These are phyloP conservation scores for Isabelozyma pseudorhagii DNA, from an alignment of 805 yeast species.

Conservation along the genomic window DNA sequence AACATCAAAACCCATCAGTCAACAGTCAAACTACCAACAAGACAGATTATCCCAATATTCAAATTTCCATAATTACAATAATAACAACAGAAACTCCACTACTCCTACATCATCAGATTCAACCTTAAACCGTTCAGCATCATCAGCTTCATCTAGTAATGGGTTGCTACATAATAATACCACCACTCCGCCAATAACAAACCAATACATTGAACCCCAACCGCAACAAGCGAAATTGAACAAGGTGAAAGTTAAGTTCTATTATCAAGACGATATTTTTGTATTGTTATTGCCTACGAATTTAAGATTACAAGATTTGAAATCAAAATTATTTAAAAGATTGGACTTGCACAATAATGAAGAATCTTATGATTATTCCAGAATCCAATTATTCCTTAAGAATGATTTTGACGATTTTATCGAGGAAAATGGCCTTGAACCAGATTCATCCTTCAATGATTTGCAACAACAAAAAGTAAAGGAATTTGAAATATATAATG, in stretches of 20 bases:
- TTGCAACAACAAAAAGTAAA: slow-evolving; percentile 23
- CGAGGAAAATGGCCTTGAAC: slow-evolving; percentile 25
- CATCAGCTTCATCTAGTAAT: slow-evolving; percentile 17
- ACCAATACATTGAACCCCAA: slow-evolving; percentile 7
- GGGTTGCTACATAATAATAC: slow-evolving; percentile 13
- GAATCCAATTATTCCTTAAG: slow-evolving; percentile 35
- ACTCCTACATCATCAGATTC: slow-evolving; percentile 25
- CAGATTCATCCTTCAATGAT: slow-evolving; percentile 21
- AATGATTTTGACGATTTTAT: slow-evolving; percentile 40
- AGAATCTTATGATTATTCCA: slow-evolving; percentile 10
- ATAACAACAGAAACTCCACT: slow-evolving; percentile 16
- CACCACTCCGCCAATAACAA: slow-evolving; percentile 18
- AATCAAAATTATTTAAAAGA: slow-evolving; percentile 50
- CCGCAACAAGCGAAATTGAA: slow-evolving; percentile 10
- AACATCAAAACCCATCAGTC: slow-evolving; percentile 35
- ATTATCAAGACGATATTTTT: slow-evolving; percentile 77
- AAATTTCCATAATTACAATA: slow-evolving; percentile 16
- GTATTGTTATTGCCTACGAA: slow-evolving; percentile 57
- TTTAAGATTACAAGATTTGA: slow-evolving; percentile 47
- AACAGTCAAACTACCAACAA: slow-evolving; percentile 44
- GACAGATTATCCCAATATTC: slow-evolving; percentile 54
- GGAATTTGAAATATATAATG: slow-evolving; percentile 36
- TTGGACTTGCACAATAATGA: slow-evolving; percentile 33
- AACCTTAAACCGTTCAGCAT: slow-evolving; percentile 15
- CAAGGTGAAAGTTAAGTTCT: slow-evolving; percentile 67